Percentiles rank a stretch among this genome's conserved stretches.
Evolutionary conservation across 2,329 filamentous ascomycete genomes (phyloP).

Genomic region (Arthrobotrys pseudoclavata): DNA sequence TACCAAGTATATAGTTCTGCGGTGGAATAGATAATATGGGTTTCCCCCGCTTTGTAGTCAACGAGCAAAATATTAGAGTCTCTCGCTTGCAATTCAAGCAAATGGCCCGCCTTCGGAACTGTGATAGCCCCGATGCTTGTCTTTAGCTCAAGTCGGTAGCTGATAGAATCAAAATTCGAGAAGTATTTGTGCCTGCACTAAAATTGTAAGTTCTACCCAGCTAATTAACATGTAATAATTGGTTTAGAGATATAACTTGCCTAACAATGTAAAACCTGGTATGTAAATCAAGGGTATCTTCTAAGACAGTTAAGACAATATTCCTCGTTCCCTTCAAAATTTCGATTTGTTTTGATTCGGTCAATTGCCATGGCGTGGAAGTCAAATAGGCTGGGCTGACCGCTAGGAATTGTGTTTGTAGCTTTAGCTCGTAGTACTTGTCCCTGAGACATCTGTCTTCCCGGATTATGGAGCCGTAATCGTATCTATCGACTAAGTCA

Average conservation of each 20-base stretch:
- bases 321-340: slow-evolving; percentile 41
- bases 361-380: slow-evolving; percentile 68
- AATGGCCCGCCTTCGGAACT: slow-evolving; percentile 24
- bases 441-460: slow-evolving; percentile 80
- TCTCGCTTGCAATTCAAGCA: slow-evolving; percentile 47
- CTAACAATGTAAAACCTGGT: slow-evolving; percentile 58
- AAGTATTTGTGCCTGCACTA: slow-evolving; percentile 45
- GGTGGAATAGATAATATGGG: slow-evolving; percentile 76
- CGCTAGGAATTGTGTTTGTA: slow-evolving; percentile 80
- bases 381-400: slow-evolving; percentile 79
- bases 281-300: slow-evolving; percentile 59
- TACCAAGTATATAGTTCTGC: slow-evolving; percentile 78
- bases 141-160: slow-evolving; percentile 40
- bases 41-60: slow-evolving; percentile 75
- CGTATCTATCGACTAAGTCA: slow-evolving; percentile 67
- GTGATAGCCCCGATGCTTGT: slow-evolving; percentile 39
- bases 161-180: slow-evolving; percentile 44
- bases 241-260: slow-evolving; percentile 5
- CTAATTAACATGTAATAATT: not conserved
- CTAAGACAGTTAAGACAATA: slow-evolving; percentile 47
- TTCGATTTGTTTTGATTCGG: slow-evolving; percentile 33
- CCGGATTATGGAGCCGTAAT: slow-evolving; percentile 75
- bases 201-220: not conserved
- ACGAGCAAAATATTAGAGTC: slow-evolving; percentile 72
- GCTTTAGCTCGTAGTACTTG: slow-evolving; percentile 84